Base-by-base conservation (phyloP, 1,284 basidiomycete genomes). In the Porphyrellus sp. region DNA sequence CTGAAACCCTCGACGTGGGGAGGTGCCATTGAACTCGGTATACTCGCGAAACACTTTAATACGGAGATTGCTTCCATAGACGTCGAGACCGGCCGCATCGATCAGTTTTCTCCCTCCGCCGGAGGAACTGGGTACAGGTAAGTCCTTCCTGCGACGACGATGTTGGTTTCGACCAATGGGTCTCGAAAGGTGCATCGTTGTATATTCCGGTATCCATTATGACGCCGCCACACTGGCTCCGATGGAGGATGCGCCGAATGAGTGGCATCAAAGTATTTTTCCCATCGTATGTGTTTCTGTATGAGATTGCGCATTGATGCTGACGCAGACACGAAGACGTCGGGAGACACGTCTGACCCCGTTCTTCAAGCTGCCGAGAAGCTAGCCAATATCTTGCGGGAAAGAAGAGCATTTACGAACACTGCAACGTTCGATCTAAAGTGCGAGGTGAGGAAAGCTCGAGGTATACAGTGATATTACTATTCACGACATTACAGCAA, bases 131-230 rank as follows among this genome's bases (percentile, higher is more conserved):
- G 71, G 0, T 72, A 72, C 56, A 70, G 76, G 67, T 71, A 27
- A 34, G 55, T 1, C 3, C 33, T 28, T 43, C 42, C 16, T 42
- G 20, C 8, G 16, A n/a, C 16, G 13, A 21, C 12, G 4, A 24
- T 23, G 15, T 53, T 35, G 30, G 11, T 30, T n/a, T 35, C 5
- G 12, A 38, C 43, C 56, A 35, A 60, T n/a, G n/a, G 27, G 11
- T 12, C 51, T 72, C 64, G 58, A 34, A 65, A 77, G 82, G 21
- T 85, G 81, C 46, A 72, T 96, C 11, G 67, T 97, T 15, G 78
- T 97, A 4, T 98, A 98, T 71, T 93, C 90, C 2, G 94, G 93
- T 8, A 95, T 96, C 49, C 93, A 96, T 70, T 98, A 97, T 70
- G 94, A 98, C 68, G 91, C 91, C 9, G 82, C 88, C 12, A 86